phyloP scores from a whole-genome alignment of 306 rosid genomes.

The Ormosia emarginata region DNA sequence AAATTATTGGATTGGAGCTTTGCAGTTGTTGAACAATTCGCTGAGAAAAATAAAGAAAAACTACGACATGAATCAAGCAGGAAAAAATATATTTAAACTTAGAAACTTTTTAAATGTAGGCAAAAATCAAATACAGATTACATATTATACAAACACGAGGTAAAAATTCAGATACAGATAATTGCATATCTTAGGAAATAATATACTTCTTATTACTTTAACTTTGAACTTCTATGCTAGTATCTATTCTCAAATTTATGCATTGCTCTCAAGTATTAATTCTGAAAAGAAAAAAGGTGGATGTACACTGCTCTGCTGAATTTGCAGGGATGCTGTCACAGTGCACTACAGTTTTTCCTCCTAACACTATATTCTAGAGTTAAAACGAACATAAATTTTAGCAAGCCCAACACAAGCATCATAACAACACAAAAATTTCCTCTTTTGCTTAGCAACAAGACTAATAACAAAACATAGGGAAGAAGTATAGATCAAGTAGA shows the following conservation, averaged over 20 bases:
- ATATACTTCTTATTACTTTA: neutral
- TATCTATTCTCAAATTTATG: neutral
- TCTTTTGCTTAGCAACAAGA: neutral
- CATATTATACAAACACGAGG: neutral
- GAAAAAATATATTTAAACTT: neutral
- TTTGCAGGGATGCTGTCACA: slow-evolving; percentile 10
- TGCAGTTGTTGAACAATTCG: neutral
- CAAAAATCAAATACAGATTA: neutral
- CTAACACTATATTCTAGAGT: neutral
- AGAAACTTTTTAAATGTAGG: neutral
- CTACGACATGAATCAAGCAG: neutral
- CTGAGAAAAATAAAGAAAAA: neutral
- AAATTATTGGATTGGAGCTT: neutral
- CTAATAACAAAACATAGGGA: neutral
- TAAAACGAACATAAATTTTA: neutral
- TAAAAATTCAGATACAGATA: neutral
- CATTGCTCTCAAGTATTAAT: neutral
- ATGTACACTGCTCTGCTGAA: neutral
- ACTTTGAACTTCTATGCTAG: neutral
- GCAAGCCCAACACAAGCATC: neutral
- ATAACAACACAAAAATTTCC: neutral
- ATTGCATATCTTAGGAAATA: neutral
- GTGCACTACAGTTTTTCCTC: neutral
- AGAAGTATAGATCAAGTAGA: neutral
- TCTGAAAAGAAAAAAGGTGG: neutral